Evolutionary conservation across 208 protist species (phyloP).

Genomic region (Crithidia sp.): DNA sequence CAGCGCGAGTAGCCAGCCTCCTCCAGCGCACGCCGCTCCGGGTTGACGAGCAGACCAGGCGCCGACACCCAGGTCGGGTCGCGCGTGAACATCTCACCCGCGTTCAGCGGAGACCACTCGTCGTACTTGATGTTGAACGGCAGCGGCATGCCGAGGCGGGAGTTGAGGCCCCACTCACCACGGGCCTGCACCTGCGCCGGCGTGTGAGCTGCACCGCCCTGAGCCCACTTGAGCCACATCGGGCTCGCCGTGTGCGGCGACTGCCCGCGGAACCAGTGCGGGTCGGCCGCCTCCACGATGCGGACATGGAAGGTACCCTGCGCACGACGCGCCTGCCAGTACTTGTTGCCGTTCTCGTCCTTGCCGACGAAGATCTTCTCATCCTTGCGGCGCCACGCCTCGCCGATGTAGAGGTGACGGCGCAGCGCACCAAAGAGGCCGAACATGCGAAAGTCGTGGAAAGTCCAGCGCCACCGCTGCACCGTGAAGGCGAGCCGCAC

Average conservation of each 20-base stretch:
- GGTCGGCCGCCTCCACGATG: constrained; percentile 81
- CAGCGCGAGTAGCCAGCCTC: constrained; percentile 90
- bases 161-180: constrained; percentile 90
- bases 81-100: constrained; percentile 64
- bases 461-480: constrained; percentile 79
- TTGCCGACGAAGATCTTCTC: constrained; percentile 93
- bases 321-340: constrained; percentile 72
- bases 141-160: constrained; percentile 73
- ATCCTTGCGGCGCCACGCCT: constrained; percentile 87
- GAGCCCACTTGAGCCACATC: constrained; percentile 89
- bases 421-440: constrained; percentile 76
- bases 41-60: constrained; percentile 76
- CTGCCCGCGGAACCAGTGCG: constrained; percentile 90
- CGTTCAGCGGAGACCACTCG: constrained; percentile 73
- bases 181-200: constrained; percentile 87
- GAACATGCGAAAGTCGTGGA: constrained; percentile 93
- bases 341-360: constrained; percentile 93
- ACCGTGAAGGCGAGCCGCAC: constrained; percentile 73
- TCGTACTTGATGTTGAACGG: constrained; percentile 91
- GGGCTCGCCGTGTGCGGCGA: constrained; percentile 62
- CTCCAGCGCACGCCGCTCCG: constrained; percentile 72
- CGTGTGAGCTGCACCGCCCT: constrained; percentile 81
- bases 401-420: constrained; percentile 87
- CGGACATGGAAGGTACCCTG: constrained; percentile 58
- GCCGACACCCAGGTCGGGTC: constrained; percentile 87